phyloP scores from a whole-genome alignment of 257 asterid species.

The Euphrasia confusa region DNA sequence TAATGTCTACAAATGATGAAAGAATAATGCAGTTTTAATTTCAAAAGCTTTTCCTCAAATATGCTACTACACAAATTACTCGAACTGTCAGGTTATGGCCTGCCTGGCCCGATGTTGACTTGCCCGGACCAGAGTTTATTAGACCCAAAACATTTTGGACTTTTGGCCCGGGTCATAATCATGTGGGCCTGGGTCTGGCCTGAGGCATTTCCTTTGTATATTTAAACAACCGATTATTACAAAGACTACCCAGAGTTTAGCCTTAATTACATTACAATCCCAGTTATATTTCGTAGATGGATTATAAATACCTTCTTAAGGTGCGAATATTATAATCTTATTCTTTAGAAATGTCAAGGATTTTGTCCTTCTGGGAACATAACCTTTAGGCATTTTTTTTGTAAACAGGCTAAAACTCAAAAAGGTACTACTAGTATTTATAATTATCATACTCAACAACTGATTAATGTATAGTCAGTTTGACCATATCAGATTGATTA shows the following conservation, averaged over 20 bases:
- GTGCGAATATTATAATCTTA: neutral
- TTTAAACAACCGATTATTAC: neutral
- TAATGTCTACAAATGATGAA: slow-evolving; percentile 7
- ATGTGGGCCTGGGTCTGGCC: too few species aligned
- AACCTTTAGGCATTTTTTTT: neutral
- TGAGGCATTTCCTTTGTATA: too few species aligned
- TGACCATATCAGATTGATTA: neutral
- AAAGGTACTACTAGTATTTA: neutral
- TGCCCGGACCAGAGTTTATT: too few species aligned
- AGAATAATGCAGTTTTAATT: neutral
- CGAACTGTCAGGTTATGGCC: too few species aligned
- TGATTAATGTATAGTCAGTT: neutral
- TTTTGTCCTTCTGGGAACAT: too few species aligned
- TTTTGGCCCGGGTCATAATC: slow-evolving; percentile 1
- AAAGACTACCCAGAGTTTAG: neutral
- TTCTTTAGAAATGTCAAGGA: neutral
- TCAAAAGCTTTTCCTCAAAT: neutral
- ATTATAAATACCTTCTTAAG: neutral
- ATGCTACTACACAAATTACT: too few species aligned
- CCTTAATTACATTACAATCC: neutral
- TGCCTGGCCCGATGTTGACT: too few species aligned
- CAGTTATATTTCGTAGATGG: neutral
- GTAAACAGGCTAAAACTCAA: neutral
- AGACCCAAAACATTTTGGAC: too few species aligned
- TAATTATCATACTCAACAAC: neutral